Conservation (phyloP, 495 filamentous ascomycete genomes). For the Aspergillus hancockii region DNA sequence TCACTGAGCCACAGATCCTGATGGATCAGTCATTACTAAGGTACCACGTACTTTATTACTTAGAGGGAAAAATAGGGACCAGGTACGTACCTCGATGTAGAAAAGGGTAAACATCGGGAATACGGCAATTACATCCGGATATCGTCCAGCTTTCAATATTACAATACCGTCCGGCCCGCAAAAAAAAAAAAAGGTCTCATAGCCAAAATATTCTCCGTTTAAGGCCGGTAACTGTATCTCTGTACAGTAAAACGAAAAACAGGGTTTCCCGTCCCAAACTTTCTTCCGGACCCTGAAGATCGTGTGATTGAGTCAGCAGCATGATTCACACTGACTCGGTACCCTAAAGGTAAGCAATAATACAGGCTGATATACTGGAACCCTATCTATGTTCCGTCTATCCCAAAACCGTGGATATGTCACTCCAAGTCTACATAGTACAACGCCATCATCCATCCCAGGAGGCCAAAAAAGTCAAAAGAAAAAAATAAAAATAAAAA, state of each 20-base stretch:
- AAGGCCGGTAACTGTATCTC: not conserved
- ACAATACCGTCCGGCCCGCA: not conserved
- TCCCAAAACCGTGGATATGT: too few relatives aligned
- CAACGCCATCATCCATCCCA: too few relatives aligned
- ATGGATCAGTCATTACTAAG: not conserved
- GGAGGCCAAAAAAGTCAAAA: not conserved
- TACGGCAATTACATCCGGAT: not conserved
- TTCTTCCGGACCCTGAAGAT: constrained; percentile 16
- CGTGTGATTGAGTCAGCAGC: constrained; percentile 9
- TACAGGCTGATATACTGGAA: not conserved
- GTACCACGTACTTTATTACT: not conserved
- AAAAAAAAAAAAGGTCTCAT: not conserved
- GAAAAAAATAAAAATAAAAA: not conserved
- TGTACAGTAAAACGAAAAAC: not conserved
- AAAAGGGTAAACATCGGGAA: not conserved
- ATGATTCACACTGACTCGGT: not conserved
- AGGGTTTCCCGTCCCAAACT: constrained; percentile 10
- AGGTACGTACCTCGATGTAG: not conserved
- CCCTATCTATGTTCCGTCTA: not conserved
- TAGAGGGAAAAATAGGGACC: too few relatives aligned
- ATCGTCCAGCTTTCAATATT: not conserved
- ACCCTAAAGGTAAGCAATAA: not conserved
- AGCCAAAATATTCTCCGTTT: constrained; percentile 5
- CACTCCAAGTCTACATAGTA: not conserved
- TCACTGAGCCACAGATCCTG: constrained; percentile 1